Evolutionary conservation across 2,329 filamentous ascomycete genomes (phyloP).

Genomic region (Sodiomyces alkalinus): DNA sequence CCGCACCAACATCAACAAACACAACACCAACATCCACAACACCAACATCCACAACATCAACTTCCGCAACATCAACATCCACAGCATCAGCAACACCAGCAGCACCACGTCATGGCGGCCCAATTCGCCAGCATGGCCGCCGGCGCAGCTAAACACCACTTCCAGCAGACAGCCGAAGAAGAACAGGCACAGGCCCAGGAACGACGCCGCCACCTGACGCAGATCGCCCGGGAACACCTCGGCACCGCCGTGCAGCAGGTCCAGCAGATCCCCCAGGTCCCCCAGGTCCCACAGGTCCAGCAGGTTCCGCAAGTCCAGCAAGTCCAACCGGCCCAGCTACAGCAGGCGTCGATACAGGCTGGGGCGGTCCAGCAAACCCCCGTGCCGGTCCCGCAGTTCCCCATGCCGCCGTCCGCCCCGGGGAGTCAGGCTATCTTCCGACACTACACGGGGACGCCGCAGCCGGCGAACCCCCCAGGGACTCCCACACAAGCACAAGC

Average conservation of each 20-base stretch:
- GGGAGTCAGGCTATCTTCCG: constrained; percentile 5
- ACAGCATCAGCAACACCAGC: constrained; percentile 2
- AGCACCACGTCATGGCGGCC: constrained; percentile 1
- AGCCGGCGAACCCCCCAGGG: constrained; percentile 2
- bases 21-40: constrained; percentile 3
- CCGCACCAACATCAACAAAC: constrained; percentile 5
- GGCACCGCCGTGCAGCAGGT: constrained; percentile 1
- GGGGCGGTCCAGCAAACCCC: constrained; percentile 8
- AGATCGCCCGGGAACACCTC: constrained; percentile 1
- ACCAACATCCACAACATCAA: constrained; percentile 3
- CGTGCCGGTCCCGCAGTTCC: constrained; percentile 8
- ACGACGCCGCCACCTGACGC: constrained; percentile 3
- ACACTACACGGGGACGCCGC: constrained; percentile 5
- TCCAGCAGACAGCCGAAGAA: constrained; percentile 7
- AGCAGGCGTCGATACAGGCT: constrained; percentile 6
- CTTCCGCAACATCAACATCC: constrained; percentile 3
- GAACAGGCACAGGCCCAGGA: constrained; percentile 8
- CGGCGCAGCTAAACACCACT: constrained; percentile 6
- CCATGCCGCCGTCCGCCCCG: constrained; percentile 7
- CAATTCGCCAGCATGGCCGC: constrained; percentile 7
- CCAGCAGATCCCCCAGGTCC: no score
- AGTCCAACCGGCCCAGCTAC: constrained; percentile 3
- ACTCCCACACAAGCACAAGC: constrained; percentile 2
- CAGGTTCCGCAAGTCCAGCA: no score
- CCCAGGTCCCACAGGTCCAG: no score